These are phyloP conservation scores for Naganishia vaughanmartiniae DNA, from an alignment of 768 basidiomycete species.

Conservation along the genomic window DNA sequence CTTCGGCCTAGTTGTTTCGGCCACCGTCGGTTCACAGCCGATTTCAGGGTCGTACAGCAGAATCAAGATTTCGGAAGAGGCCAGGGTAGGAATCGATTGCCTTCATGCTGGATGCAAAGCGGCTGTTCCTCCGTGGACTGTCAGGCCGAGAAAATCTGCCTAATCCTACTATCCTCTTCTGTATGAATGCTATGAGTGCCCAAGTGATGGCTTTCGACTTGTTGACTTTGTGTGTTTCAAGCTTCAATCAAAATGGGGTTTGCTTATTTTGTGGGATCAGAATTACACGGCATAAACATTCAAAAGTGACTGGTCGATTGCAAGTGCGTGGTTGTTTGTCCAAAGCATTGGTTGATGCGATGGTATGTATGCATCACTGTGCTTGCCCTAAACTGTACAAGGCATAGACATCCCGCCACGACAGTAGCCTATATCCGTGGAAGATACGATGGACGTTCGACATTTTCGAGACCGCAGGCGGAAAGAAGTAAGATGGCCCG, in stretches of 20 bases:
- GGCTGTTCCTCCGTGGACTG: background rate
- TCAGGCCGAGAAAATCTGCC: no score
- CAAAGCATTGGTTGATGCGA: background rate
- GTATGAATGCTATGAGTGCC: background rate
- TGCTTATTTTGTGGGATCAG: background rate
- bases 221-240: slow-evolving; percentile 13
- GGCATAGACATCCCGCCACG: background rate
- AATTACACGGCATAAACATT: background rate
- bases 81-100: background rate
- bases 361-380: background rate
- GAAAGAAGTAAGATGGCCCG: slow-evolving; percentile 19
- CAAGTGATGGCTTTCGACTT: slow-evolving; percentile 16
- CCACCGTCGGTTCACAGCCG: background rate
- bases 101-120: background rate
- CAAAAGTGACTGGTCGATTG: background rate
- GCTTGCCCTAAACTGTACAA: background rate
- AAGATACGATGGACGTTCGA: slow-evolving; percentile 16
- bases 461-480: slow-evolving; percentile 20
- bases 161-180: background rate
- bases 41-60: no score
- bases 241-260: background rate
- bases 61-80: no score
- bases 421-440: background rate
- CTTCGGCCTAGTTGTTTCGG: background rate
- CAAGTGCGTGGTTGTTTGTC: background rate